A percentile compares a stretch with the other conserved stretches of the same genome.
Evolutionary conservation across 345 rosid genomes (phyloP).

Genomic region (Carallia brachiata): DNA sequence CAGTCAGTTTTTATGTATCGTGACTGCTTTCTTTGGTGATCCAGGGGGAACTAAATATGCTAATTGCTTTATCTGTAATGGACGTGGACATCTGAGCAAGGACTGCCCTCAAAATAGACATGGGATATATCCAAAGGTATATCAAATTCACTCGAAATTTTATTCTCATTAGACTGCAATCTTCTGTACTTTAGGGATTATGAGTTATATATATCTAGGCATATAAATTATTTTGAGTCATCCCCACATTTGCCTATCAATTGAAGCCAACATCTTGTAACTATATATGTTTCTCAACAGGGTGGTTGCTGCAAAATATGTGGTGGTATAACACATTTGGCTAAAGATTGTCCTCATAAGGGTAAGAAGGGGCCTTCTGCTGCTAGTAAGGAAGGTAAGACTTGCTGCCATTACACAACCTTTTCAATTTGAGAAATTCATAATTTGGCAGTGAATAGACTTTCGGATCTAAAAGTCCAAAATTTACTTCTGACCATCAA

Average conservation of each 20-base stretch:
- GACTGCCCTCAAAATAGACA: slow-evolving; percentile 74
- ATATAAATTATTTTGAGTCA: background rate
- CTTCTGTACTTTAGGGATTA: background rate
- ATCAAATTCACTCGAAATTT: background rate
- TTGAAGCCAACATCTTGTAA: slow-evolving; percentile 11
- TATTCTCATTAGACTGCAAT: background rate
- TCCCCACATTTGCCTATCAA: background rate
- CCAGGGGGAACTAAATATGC: slow-evolving; percentile 89
- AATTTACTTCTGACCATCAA: background rate
- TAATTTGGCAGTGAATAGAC: background rate
- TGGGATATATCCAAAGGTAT: slow-evolving; percentile 96
- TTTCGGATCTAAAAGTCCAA: too few relatives aligned
- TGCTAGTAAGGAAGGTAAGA: slow-evolving; percentile 36
- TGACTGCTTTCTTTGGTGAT: slow-evolving; percentile 13
- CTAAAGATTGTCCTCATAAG: slow-evolving; percentile 88
- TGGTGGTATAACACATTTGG: slow-evolving; percentile 90
- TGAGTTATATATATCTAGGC: background rate
- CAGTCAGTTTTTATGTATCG: slow-evolving; percentile 8
- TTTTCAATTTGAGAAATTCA: background rate
- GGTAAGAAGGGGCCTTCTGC: slow-evolving; percentile 29
- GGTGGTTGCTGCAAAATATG: slow-evolving; percentile 95
- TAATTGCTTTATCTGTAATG: slow-evolving; percentile 83
- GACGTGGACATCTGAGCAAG: slow-evolving; percentile 85
- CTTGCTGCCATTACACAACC: slow-evolving; percentile 1
- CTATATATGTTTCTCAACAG: slow-evolving; percentile 31